These are phyloP conservation scores for Coemansia sp. DNA, from an alignment of 192 early-diverging fungal species.

Conservation along the genomic window DNA sequence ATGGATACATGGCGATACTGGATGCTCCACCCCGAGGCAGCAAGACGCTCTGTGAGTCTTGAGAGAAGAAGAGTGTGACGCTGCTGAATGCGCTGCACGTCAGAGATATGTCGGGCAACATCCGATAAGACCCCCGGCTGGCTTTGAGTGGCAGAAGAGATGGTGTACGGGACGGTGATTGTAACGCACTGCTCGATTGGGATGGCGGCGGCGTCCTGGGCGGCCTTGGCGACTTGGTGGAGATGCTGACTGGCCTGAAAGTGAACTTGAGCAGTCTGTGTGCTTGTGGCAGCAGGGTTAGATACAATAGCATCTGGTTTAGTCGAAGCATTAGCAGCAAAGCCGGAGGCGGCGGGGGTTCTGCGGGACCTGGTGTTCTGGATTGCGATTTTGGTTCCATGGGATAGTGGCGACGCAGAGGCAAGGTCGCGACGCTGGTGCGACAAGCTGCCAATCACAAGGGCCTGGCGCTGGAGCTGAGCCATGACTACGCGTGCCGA, in stretches of 20 bases:
- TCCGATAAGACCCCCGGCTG: conserved; percentile 8
- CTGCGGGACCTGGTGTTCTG: neutral
- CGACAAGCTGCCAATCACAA: conserved; percentile 18
- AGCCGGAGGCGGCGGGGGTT: neutral
- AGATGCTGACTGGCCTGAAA: neutral
- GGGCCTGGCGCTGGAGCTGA: conserved; percentile 35
- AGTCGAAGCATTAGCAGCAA: neutral
- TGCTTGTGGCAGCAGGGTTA: neutral
- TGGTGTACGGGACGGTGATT: conserved; percentile 27
- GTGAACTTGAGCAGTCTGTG: neutral
- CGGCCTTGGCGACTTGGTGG: conserved; percentile 14
- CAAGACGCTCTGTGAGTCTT: conserved; percentile 34
- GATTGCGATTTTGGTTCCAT: conserved; percentile 4
- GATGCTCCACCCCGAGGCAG: conserved; percentile 30
- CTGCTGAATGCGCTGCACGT: conserved; percentile 17
- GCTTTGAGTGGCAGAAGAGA: neutral
- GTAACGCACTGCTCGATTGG: conserved; percentile 31
- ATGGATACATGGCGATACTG: conserved; percentile 19
- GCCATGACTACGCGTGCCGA: conserved; percentile 28
- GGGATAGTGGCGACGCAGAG: conserved; percentile 2
- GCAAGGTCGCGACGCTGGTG: conserved; percentile 39
- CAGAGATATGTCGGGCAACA: conserved; percentile 20
- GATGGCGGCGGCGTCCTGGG: conserved; percentile 12
- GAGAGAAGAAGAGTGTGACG: conserved; percentile 29
- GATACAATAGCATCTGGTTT: neutral